Conservation (phyloP, 805 yeast genomes). For the Sungouiozyma intestinalis region DNA sequence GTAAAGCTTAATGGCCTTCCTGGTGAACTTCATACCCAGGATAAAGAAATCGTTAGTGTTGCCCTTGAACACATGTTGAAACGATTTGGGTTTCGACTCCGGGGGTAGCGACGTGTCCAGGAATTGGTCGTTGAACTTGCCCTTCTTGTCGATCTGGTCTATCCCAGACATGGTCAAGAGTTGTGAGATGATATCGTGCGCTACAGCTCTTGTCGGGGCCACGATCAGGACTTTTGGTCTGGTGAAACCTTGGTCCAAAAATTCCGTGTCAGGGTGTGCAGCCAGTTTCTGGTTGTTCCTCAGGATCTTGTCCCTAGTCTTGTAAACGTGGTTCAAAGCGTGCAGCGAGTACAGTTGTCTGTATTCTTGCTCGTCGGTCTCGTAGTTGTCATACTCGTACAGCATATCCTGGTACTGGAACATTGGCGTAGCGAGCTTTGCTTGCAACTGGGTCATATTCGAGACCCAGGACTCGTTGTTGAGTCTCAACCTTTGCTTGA, state of each 20-base stretch:
- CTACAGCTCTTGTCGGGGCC: slow-evolving; percentile 74
- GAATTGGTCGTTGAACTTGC: slow-evolving; percentile 65
- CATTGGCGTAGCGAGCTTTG: slow-evolving; percentile 49
- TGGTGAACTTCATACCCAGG: slow-evolving; percentile 80
- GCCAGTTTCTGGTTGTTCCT: slow-evolving; percentile 58
- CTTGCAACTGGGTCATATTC: slow-evolving; percentile 37
- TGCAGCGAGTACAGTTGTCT: slow-evolving; percentile 61
- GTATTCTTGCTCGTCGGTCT: slow-evolving; percentile 40
- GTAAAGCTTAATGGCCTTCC: slow-evolving; percentile 77
- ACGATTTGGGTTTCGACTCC: slow-evolving; percentile 68
- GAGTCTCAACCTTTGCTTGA: slow-evolving; percentile 35
- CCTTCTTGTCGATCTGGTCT: slow-evolving; percentile 70
- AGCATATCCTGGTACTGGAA: slow-evolving; percentile 64
- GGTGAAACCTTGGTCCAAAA: slow-evolving; percentile 90
- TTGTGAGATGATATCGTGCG: slow-evolving; percentile 55
- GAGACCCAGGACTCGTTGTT: slow-evolving; percentile 22
- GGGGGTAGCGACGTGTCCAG: slow-evolving; percentile 38
- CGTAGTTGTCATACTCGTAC: slow-evolving; percentile 42
- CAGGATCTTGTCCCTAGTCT: slow-evolving; percentile 77
- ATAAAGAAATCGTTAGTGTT: slow-evolving; percentile 88
- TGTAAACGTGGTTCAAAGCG: slow-evolving; percentile 68
- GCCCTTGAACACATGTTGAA: slow-evolving; percentile 70
- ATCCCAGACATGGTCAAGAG: slow-evolving; percentile 54
- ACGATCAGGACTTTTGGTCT: slow-evolving; percentile 80
- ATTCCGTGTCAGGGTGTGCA: slow-evolving; percentile 44